These are phyloP conservation scores for Zoysia pacifica DNA, from an alignment of 176 grass and related monocot species.

Conservation along the genomic window DNA sequence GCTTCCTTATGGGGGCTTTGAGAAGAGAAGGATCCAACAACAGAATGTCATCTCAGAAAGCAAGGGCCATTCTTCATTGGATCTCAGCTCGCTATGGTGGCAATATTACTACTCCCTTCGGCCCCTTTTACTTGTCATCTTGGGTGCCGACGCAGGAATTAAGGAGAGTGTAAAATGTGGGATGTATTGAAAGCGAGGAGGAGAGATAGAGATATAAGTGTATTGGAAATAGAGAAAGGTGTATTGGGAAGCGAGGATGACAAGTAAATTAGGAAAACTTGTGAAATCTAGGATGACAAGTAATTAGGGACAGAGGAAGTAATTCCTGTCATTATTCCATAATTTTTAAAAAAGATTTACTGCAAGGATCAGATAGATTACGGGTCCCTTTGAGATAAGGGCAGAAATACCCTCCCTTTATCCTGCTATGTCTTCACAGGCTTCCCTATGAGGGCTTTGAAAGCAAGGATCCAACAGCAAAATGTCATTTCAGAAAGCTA, in stretches of 20 bases:
- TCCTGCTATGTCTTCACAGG: conserved; percentile 8
- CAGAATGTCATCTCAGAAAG: conserved; percentile 61
- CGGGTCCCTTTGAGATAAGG: conserved; percentile 43
- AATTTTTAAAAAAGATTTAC: background rate
- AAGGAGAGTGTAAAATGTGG: too few species aligned
- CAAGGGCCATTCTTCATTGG: conserved; percentile 35
- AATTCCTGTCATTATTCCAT: too few species aligned
- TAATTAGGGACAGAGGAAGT: too few species aligned
- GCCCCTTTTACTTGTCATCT: too few species aligned
- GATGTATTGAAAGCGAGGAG: too few species aligned
- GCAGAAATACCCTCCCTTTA: conserved; percentile 9
- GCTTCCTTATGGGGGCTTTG: conserved; percentile 14
- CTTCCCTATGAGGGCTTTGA: conserved; percentile 18
- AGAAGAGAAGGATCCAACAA: conserved; percentile 41
- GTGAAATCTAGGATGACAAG: too few species aligned
- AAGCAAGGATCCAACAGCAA: conserved; percentile 45
- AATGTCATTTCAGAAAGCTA: conserved; percentile 59
- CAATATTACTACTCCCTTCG: background rate
- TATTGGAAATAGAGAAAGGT: too few species aligned
- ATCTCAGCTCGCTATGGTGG: conserved; percentile 58
- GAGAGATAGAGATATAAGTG: too few species aligned
- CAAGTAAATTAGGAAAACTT: too few species aligned
- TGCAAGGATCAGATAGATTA: background rate
- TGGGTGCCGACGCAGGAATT: too few species aligned
- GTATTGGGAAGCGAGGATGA: too few species aligned